Percentiles rank a stretch among this genome's conserved stretches.
Conservation (phyloP, 208 protist species). For the Trypanosoma cruzi region DNA sequence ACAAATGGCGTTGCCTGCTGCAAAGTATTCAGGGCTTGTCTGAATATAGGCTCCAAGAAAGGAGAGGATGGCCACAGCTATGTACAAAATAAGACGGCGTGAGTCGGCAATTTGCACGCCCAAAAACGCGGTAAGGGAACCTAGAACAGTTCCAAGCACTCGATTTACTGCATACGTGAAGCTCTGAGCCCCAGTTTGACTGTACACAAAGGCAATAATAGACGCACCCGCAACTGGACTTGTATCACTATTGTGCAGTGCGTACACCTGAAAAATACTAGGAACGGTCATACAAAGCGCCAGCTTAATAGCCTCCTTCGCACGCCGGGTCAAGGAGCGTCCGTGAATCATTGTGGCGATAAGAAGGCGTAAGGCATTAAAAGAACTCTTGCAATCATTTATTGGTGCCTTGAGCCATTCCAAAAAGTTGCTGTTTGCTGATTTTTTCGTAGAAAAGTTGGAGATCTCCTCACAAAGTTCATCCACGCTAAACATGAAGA, state of each 20-base stretch:
- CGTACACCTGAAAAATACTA: constrained; percentile 88
- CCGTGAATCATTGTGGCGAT: constrained; percentile 45
- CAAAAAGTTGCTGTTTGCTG: constrained; percentile 51
- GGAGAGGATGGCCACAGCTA: constrained; percentile 68
- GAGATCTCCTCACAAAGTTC: constrained; percentile 87
- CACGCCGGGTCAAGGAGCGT: constrained; percentile 71
- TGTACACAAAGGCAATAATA: constrained; percentile 91
- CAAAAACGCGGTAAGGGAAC: constrained; percentile 68
- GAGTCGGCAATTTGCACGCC: constrained; percentile 69
- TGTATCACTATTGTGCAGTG: constrained; percentile 63
- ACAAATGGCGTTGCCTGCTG: constrained; percentile 85
- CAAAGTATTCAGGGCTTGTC: constrained; percentile 78
- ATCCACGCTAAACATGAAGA: constrained; percentile 92
- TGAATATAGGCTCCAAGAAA: constrained; percentile 91
- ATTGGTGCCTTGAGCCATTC: constrained; percentile 52
- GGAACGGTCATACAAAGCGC: constrained; percentile 87
- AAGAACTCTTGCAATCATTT: constrained; percentile 66
- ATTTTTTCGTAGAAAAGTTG: constrained; percentile 58
- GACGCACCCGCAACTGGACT: constrained; percentile 84
- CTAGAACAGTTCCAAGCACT: constrained; percentile 87
- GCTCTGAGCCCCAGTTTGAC: constrained; percentile 86
- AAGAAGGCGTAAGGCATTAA: constrained; percentile 58
- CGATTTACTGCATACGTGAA: constrained; percentile 88
- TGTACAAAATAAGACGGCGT: constrained; percentile 68
- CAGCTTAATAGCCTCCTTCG: constrained; percentile 93